phyloP scores from a whole-genome alignment of 176 grass and related monocot species.

The Areca catechu region DNA sequence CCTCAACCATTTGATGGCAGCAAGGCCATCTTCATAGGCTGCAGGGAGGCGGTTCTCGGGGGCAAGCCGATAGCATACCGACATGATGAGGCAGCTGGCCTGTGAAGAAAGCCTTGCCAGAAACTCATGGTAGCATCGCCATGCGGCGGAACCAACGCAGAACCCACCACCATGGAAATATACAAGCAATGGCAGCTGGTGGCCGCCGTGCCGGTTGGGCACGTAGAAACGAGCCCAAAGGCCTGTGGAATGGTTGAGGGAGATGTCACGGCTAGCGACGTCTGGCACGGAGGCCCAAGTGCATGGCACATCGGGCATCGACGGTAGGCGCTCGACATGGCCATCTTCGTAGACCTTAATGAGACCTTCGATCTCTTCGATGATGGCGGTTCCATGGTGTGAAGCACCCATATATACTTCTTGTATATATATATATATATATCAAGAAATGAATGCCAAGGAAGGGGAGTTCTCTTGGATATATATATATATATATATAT shows the following conservation, averaged over 20 bases:
- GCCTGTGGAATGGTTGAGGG: slow-evolving; percentile 37
- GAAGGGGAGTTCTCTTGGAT: too few relatives aligned
- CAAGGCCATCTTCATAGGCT: slow-evolving; percentile 59
- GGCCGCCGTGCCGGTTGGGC: slow-evolving; percentile 17
- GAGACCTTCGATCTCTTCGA: slow-evolving; percentile 77
- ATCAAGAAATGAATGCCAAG: not conserved
- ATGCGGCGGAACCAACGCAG: slow-evolving; percentile 72
- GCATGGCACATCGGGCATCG: slow-evolving; percentile 47
- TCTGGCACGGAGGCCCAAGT: slow-evolving; percentile 34
- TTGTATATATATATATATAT: too few relatives aligned
- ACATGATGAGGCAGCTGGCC: slow-evolving; percentile 52
- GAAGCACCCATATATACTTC: slow-evolving; percentile 37
- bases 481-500: too few relatives aligned
- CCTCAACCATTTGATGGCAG: slow-evolving; percentile 47
- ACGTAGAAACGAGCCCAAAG: slow-evolving; percentile 68
- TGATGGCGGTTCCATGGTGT: slow-evolving; percentile 30
- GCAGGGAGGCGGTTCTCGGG: slow-evolving; percentile 69
- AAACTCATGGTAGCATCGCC: slow-evolving; percentile 99
- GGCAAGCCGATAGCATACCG: slow-evolving; percentile 73
- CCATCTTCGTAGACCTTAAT: slow-evolving; percentile 64
- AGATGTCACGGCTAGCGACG: slow-evolving; percentile 35
- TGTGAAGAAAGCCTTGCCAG: slow-evolving; percentile 27
- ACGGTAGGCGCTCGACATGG: slow-evolving; percentile 65
- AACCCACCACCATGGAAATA: slow-evolving; percentile 99
- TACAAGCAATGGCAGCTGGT: slow-evolving; percentile 44